Percentiles rank a stretch among this genome's conserved stretches.
Evolutionary conservation across 495 filamentous ascomycete genomes (phyloP).

Genomic region (Cladorrhinum samala): DNA sequence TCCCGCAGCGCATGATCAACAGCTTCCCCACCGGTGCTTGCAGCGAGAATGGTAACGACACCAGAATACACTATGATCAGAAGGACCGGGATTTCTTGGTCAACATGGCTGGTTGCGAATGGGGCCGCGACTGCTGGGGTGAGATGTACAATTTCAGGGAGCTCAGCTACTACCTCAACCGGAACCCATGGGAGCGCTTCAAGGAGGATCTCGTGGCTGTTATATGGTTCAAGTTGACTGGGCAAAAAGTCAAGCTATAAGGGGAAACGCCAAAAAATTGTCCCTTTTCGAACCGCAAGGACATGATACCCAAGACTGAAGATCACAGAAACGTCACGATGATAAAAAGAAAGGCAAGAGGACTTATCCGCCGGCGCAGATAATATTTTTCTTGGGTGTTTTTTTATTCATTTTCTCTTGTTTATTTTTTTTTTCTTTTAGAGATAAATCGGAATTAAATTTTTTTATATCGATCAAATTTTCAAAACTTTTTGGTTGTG

Average conservation of each 20-base stretch:
- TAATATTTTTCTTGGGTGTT: not conserved
- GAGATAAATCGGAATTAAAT: not conserved
- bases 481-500: not conserved
- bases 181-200: slow-evolving; percentile 68
- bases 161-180: slow-evolving; percentile 78
- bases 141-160: slow-evolving; percentile 94
- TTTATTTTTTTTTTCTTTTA: not conserved
- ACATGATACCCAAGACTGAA: slow-evolving; percentile 17
- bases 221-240: slow-evolving; percentile 50
- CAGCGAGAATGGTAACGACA: slow-evolving; percentile 62
- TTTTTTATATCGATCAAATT: not conserved
- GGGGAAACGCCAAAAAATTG: not conserved
- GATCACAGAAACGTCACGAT: too few species aligned
- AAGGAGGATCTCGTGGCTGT: slow-evolving; percentile 52
- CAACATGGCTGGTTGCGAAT: slow-evolving; percentile 98
- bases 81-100: slow-evolving; percentile 88
- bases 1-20: slow-evolving; percentile 89
- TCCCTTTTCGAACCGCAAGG: not conserved
- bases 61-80: slow-evolving; percentile 77
- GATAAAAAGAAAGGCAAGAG: not conserved
- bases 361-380: not conserved
- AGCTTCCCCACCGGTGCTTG: slow-evolving; percentile 89
- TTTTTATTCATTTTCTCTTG: not conserved
- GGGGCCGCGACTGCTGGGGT: slow-evolving; percentile 94
- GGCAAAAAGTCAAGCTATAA: slow-evolving; percentile 47